Conservation (phyloP, 176 grass and related monocot genomes). For the Miscanthus lutarioriparius region DNA sequence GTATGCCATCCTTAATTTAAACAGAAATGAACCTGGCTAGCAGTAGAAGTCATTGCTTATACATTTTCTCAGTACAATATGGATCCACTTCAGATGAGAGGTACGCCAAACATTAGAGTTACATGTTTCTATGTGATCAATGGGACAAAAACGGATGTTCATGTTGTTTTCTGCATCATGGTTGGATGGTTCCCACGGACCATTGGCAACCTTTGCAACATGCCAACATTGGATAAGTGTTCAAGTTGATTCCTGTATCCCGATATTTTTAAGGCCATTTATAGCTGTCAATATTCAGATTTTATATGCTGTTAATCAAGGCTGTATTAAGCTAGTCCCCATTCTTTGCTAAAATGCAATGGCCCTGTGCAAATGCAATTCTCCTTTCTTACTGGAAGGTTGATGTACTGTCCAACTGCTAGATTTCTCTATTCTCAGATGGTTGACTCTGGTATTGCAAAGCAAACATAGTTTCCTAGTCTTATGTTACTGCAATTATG, state of each 20-base stretch:
- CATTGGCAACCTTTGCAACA: neutral
- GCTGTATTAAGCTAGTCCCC: neutral
- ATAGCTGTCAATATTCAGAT: neutral
- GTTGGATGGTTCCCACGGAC: neutral
- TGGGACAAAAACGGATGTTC: neutral
- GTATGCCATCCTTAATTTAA: conserved; percentile 38
- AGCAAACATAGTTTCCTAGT: conserved; percentile 9
- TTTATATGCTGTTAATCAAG: neutral
- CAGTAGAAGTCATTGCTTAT: conserved; percentile 91
- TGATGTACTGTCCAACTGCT: too few species aligned
- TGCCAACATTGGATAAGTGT: neutral
- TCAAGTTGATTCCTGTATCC: neutral
- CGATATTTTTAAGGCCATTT: neutral
- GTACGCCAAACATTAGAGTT: conserved; percentile 37
- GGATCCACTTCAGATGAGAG: conserved; percentile 58
- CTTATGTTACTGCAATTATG: neutral
- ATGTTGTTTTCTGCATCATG: neutral
- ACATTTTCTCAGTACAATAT: conserved; percentile 80
- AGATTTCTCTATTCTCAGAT: neutral
- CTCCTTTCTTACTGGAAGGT: too few species aligned
- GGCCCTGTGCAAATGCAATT: neutral
- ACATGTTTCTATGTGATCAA: neutral
- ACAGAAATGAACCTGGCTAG: conserved; percentile 88
- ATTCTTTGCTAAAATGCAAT: conserved; percentile 11
- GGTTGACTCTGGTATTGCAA: neutral